Evolutionary conservation across 345 rosid genomes (phyloP), one percentile per base, ranked within the genome.

Genomic region (Anacardium occidentale): DNA sequence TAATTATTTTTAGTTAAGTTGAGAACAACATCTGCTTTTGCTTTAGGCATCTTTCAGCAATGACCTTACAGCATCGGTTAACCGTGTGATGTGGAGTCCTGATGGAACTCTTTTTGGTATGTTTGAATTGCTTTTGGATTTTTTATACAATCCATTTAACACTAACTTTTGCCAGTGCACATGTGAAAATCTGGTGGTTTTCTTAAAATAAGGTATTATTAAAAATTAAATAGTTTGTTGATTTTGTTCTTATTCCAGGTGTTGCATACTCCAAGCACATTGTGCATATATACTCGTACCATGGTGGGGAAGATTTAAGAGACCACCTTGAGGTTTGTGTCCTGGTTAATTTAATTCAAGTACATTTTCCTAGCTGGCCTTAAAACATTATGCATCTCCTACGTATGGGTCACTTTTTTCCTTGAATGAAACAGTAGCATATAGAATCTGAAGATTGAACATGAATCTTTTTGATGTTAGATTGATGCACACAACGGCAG

Each of bases 61-160:
- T 77, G 98, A 86, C 76, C 78, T 75, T 70, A 59, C 88, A 60
- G 88, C 83, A 68, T 83, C 93, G 0, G 90, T 90, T 63, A 90
- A 93, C 76, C 89, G 96, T 73, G 98, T 89, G 66, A 82, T 81
- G 67, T 93, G 98, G 98, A 90, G 97, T 77, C 88, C 96, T 21
- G 91, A 93, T 83, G 98, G 98, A 84, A 65, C 74, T 65, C 81
- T 88, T 45, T 90, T 93, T 81, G 97, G 98, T 90, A 84, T 52
- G 78, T 67, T 67, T 53, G 62, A 68, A 22, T 77, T 21, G 21
- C n/a, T 55, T 55, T 37, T 73, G 51, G 3, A n/a, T 26, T 48
- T 32, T 13, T 61, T 18, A 37, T 66, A 25, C 51, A 48, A 14
- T 60, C 11, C 15, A 48, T 32, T 20, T 24, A 53, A 15, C 44